A percentile compares a stretch with the other conserved stretches of the same genome.
phyloP scores from a whole-genome alignment of 148 eudicot species.

The Silene uniflora region DNA sequence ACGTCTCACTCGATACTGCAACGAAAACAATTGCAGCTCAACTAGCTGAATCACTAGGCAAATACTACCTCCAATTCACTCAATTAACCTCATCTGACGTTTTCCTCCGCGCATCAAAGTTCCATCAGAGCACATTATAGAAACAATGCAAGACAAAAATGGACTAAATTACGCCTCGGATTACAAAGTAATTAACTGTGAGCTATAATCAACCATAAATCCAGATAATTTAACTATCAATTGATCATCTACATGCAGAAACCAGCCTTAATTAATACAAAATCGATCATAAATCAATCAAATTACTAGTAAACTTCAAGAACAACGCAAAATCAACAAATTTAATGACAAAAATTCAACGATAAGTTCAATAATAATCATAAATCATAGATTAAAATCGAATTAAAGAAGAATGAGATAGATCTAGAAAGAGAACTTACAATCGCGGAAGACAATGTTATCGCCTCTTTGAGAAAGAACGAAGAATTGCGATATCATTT shows the following conservation, averaged over 20 bases:
- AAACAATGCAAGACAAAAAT: too few relatives aligned
- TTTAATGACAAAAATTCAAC: neutral
- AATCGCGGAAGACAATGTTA: conserved; percentile 90
- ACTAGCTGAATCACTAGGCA: too few relatives aligned
- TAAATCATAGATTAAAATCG: conserved; percentile 1
- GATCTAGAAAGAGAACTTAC: conserved; percentile 44
- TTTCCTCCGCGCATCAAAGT: too few relatives aligned
- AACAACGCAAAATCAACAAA: neutral
- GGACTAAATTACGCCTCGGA: too few relatives aligned
- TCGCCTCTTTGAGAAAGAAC: conserved; percentile 94
- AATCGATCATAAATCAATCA: neutral
- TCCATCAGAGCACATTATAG: too few relatives aligned
- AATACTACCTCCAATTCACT: too few relatives aligned
- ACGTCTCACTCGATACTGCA: too few relatives aligned
- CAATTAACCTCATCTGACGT: too few relatives aligned
- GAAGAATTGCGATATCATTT: conserved; percentile 88
- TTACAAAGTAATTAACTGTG: too few relatives aligned
- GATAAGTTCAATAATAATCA: neutral
- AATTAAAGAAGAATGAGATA: neutral
- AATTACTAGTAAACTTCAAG: neutral
- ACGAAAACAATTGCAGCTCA: too few relatives aligned
- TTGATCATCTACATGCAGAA: conserved; percentile 9
- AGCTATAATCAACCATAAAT: neutral
- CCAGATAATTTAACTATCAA: neutral
- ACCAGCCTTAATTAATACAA: neutral